Evolutionary conservation across 805 yeast species (phyloP), one percentile per base, ranked within the genome.

Genomic region (Sugiyamaella chiloensis): DNA sequence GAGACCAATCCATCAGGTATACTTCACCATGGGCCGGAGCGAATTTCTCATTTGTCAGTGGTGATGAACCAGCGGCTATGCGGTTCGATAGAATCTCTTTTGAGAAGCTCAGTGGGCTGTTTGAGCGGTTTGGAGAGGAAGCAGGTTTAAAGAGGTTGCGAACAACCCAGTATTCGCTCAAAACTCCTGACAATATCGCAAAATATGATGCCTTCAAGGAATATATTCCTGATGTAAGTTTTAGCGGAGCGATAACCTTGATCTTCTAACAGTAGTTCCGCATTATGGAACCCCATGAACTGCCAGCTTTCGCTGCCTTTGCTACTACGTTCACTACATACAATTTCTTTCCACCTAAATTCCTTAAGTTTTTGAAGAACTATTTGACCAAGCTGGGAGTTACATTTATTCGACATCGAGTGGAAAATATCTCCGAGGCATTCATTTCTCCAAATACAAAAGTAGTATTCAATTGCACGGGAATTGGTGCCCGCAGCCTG

Each of bases 21-120:
- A 81, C 95, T 1, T 83, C 90, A 0, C 95, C 95, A 0, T 83
- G 83, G 77, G 95, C 95, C 2, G 84, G 84, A 24, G 83, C 80
- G 6, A 79, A 79, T 58, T 79, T 78, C 57, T 74, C 80, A 2
- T 69, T 76, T 52, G 81, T 83, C 41, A 75, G 85, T 0, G 85
- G 81, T 1, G 72, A 75, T 51, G 85, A 80, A 53, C 63, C 63
- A 1, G 70, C 66, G n/a, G 69, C 77, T 0, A 56, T 81, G 44
- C 60, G 59, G 3, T 80, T 69, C 56, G 89, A 83, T 58, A 73
- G 73, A 59, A 69, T 67, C 56, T 81, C 88, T 2, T 85, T 80
- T 60, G 59, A 68, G 20, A 71, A 76, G 56, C 62, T 84, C 35
- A 58, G 52, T 2, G 58, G 59, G 35, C 54, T 84, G 24, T 78